Percentiles rank a stretch among this genome's conserved stretches.
phyloP scores from a whole-genome alignment of 805 yeast genomes.

The Candida coquimbonensis region DNA sequence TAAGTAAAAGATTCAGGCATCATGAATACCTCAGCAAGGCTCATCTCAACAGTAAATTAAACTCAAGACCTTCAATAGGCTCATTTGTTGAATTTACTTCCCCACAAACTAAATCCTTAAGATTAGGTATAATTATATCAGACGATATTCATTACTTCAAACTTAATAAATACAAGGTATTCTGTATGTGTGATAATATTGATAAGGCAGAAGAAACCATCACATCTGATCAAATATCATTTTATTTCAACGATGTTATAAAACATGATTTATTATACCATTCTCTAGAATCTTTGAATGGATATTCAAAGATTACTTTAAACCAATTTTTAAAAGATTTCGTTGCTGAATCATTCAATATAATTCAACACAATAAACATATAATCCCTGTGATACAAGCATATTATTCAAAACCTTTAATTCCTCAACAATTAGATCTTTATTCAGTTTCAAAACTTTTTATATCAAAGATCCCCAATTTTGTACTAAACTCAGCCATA shows the following conservation, averaged over 20 bases:
- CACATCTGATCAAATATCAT: slow-evolving; percentile 3
- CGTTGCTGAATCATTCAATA: slow-evolving; percentile 1
- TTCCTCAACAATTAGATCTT: slow-evolving; percentile 3
- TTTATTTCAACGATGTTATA: slow-evolving; percentile 1
- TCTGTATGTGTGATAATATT: not conserved
- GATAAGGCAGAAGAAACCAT: not conserved
- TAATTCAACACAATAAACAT: not conserved
- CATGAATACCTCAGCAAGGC: too few species aligned
- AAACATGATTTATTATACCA: slow-evolving; percentile 5
- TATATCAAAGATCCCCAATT: not conserved
- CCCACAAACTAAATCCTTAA: not conserved
- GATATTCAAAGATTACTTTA: not conserved
- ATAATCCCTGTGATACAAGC: slow-evolving; percentile 7
- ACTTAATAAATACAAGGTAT: slow-evolving; percentile 6
- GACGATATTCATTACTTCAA: slow-evolving; percentile 8
- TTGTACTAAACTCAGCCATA: not conserved
- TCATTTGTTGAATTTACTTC: slow-evolving; percentile 5
- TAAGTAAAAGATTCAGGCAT: too few species aligned
- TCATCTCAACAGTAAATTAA: too few species aligned
- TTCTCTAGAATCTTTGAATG: not conserved
- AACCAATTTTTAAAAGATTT: slow-evolving; percentile 3
- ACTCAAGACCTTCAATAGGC: slow-evolving; percentile 6
- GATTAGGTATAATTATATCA: slow-evolving; percentile 6
- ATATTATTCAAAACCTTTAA: slow-evolving; percentile 1
- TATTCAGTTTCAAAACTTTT: slow-evolving; percentile 1